A percentile compares a stretch with the other conserved stretches of the same genome.
These are phyloP conservation scores for Arthrinium phaeospermum DNA, from an alignment of 2,329 filamentous ascomycete genomes.

Conservation along the genomic window DNA sequence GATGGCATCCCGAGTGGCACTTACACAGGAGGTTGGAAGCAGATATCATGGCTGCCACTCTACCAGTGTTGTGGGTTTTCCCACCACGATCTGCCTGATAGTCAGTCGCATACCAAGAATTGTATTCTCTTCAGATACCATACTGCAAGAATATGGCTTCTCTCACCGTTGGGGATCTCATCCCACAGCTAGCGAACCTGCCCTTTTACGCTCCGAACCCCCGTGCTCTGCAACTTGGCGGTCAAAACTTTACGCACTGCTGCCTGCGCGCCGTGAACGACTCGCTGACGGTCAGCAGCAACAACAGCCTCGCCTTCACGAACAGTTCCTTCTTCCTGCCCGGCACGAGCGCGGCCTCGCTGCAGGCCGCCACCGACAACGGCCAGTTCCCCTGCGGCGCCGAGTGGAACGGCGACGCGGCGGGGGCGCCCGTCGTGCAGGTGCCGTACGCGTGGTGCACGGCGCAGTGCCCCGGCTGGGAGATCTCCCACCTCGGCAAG, in stretches of 20 bases:
- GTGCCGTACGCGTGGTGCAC: conserved; percentile 39
- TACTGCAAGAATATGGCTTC: neutral
- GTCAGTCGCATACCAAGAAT: neutral
- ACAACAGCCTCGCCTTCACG: conserved; percentile 34
- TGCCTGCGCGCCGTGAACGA: conserved; percentile 36
- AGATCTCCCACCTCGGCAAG: conserved; percentile 34
- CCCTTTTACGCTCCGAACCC: conserved; percentile 24
- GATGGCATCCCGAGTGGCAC: neutral
- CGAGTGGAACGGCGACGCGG: conserved; percentile 29
- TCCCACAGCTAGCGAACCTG: conserved; percentile 35
- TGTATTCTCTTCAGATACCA: neutral
- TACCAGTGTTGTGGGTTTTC: neutral
- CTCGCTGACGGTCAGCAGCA: conserved; percentile 27
- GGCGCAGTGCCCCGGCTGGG: conserved; percentile 37
- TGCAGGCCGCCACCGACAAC: conserved; percentile 27
- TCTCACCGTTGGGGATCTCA: conserved; percentile 23
- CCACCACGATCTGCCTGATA: neutral
- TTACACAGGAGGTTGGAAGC: neutral
- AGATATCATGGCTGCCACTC: neutral
- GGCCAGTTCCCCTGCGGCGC: conserved; percentile 38
- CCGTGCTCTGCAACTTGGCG: conserved; percentile 29
- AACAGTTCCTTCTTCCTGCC: conserved; percentile 32
- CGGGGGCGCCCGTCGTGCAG: conserved; percentile 31
- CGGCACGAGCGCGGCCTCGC: conserved; percentile 27
- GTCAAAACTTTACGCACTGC: conserved; percentile 39